Base-by-base conservation (phyloP, 1,284 basidiomycete genomes). In the Ustilago lituana region DNA sequence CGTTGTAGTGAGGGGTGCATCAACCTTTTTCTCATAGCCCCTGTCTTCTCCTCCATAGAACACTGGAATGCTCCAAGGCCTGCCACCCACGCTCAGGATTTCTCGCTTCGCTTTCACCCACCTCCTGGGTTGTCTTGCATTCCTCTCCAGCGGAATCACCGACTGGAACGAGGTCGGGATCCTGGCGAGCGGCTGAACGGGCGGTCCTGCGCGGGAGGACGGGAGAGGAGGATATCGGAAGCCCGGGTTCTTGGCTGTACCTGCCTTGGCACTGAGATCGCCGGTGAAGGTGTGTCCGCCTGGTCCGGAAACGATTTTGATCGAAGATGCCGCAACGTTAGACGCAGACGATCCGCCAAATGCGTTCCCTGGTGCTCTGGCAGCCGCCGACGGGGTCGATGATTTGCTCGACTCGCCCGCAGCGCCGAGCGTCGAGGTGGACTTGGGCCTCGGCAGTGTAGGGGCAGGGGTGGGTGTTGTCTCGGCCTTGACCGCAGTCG, bases 151-250 rank as follows among this genome's bases (percentile, higher is more conserved):
- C 35, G 77, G 63, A 33, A 61, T 67, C 27, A 58, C 62, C 40
- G 60, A 33, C 48, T 66, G 74, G 56, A 68, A 78, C 12, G 60
- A 45, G 12, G 41, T 65, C 2, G 74, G 74, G 39, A 74, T 71
- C 43, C 59, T 65, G 14, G 76, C 67, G 5, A 75, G 49, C 23
- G 78, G 72, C 27, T 71, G 67, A 2, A 78, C 61, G 5, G 57
- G 46, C n/a, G 74, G 72, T 8, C 58, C 67, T 5, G 64, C 59
- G 17, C 66, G 54, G 14, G 64, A 63, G 27, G 49, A 47, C 3
- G 76, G 67, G 11, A 76, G 52, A 4, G 61, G 53, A 1, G 76
- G 76, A 41, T 78, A 78, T 15, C 62, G 51, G 60, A 76, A 78
- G 4, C 61, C 67, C 5, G 66, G 64, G 29, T 65, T 69, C 47